Conservation (phyloP, 192 early-diverging fungal species). For the Coemansia sp. region DNA sequence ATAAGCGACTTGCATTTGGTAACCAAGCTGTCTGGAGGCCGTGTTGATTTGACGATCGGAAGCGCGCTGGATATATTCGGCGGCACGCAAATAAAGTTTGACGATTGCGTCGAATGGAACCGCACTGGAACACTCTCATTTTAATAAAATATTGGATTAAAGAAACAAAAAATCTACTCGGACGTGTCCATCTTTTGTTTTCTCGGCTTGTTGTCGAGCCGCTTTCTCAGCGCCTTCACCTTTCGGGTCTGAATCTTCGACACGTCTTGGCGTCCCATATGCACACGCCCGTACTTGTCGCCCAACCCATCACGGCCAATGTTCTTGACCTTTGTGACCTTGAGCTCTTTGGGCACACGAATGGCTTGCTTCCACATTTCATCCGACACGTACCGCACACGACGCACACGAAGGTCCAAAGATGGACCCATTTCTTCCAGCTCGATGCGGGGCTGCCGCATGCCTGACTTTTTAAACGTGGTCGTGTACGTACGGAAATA, state of each 20-base stretch:
- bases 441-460: conserved; percentile 85
- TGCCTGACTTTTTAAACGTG: conserved; percentile 83
- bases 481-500: conserved; percentile 82
- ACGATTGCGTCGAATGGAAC: conserved; percentile 80
- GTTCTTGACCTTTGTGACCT: conserved; percentile 82
- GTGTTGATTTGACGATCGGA: conserved; percentile 92
- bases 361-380: conserved; percentile 84
- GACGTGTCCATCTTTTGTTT: conserved; percentile 22
- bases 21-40: conserved; percentile 70
- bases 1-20: conserved; percentile 80
- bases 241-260: conserved; percentile 94
- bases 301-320: conserved; percentile 85
- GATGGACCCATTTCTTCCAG: conserved; percentile 91
- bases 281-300: conserved; percentile 87
- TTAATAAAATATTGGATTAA: neutral
- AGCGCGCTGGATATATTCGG: conserved; percentile 98
- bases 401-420: conserved; percentile 76
- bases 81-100: conserved; percentile 76
- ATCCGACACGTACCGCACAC: conserved; percentile 67
- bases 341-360: conserved; percentile 83
- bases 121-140: neutral
- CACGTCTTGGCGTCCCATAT: conserved; percentile 90
- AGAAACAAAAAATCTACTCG: neutral
- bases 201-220: conserved; percentile 27
- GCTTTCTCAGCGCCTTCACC: conserved; percentile 93